Base-by-base conservation (phyloP, 495 filamentous ascomycete genomes). In the Aspergillus campestris region DNA sequence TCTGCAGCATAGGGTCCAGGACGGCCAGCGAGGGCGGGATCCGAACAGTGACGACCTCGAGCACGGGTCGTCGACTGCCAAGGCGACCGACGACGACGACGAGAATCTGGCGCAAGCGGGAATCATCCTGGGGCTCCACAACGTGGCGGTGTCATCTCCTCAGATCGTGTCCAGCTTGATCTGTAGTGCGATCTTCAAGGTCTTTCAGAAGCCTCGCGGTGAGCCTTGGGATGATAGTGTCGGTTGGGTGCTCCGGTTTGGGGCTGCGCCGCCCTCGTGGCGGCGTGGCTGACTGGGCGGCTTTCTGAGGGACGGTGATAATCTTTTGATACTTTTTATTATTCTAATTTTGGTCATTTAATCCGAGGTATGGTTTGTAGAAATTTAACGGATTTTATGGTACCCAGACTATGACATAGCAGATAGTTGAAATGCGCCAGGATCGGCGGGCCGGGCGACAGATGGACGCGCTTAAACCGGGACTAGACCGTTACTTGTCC, bases 61-160 rank as follows among this genome's bases (percentile, higher is more conserved):
- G 48, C 41, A 52, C n/a, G 61, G 61, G 2, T 44, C 38, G 8
- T 28, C 49, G 5, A 14, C 39, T 34, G 40, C n/a, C 13, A 58
- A 53, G 39, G 42, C 31, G 32, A 42, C 5, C 8, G 42, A 48
- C 10, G 36, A 50, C 10, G 56, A 52, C 31, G 59, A 60, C 7
- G 60, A 62, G 12, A 61, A 69, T 42, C 48, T 61, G 6, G 62
- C 57, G 43, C 89, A 94, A 64, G 89, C 89, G 1, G 89, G 89
- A 10, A 85, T 95, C 15, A 82, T 95, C 30, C 72, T 95, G 2
- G 89, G 89, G 2, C 82, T 95, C 15, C 89, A 95, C 66, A 95
- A 95, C 60, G 88, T 95, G 62, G 83, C 89, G 24, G 80, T 95
- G 48, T 84, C 87, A 0, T 78, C 88, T 14, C 89, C 89, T 10